A percentile compares a stretch with the other conserved stretches of the same genome.
Conservation (phyloP, 805 yeast species). For the Ogataea trehaloabstinens region DNA sequence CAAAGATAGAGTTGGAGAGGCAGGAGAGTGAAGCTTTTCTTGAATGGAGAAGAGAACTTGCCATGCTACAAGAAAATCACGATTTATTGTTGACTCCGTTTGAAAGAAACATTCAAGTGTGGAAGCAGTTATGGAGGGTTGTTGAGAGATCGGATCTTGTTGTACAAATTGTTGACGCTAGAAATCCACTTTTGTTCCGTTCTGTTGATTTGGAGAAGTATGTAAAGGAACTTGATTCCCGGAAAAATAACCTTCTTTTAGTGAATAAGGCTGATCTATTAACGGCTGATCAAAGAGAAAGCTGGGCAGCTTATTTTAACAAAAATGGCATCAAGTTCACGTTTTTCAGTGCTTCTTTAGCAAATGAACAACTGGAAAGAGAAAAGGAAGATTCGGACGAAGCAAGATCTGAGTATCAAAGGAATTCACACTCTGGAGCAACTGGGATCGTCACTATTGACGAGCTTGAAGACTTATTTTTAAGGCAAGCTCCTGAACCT, state of each 20-base stretch:
- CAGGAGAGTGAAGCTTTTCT: constrained; percentile 87
- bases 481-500: constrained; percentile 74
- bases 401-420: constrained; percentile 21
- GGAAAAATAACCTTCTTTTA: constrained; percentile 75
- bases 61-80: constrained; percentile 76
- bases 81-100: constrained; percentile 91
- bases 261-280: constrained; percentile 94
- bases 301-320: constrained; percentile 85
- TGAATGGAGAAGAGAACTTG: constrained; percentile 91
- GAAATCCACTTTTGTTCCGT: constrained; percentile 88
- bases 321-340: constrained; percentile 73
- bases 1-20: constrained; percentile 75
- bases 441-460: constrained; percentile 75
- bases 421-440: constrained; percentile 29
- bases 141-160: constrained; percentile 91
- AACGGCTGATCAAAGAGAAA: constrained; percentile 68
- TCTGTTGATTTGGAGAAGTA: constrained; percentile 81
- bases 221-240: constrained; percentile 71
- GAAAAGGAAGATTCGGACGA: constrained; percentile 40
- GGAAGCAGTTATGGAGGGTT: constrained; percentile 98
- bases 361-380: constrained; percentile 70
- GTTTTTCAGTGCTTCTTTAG: constrained; percentile 87
- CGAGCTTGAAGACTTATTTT: constrained; percentile 78
- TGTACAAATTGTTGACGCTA: constrained; percentile 96
- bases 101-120: constrained; percentile 94